Evolutionary conservation across 73 alveolate species (phyloP).

Genomic region (Tetrahymena borealis): DNA sequence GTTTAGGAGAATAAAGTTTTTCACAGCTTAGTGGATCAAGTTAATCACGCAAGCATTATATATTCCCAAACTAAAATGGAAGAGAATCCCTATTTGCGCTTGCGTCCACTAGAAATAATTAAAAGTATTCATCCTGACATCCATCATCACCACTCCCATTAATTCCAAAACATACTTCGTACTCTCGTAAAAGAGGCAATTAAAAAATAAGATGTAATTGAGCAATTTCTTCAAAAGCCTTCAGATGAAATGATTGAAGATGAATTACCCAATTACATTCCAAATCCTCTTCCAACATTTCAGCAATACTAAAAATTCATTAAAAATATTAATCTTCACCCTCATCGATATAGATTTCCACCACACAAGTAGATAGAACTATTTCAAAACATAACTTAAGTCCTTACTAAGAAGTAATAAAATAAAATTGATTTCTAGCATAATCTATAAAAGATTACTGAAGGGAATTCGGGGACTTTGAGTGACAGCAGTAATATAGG

Average conservation of each 20-base stretch:
- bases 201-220: neutral
- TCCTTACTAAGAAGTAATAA: neutral
- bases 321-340: neutral
- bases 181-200: neutral
- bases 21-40: neutral
- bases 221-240: neutral
- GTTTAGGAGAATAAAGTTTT: neutral
- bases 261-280: neutral
- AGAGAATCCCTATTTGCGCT: neutral
- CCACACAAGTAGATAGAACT: neutral
- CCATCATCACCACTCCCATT: neutral
- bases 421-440: neutral
- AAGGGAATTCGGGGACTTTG: neutral
- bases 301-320: neutral
- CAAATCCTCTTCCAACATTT: neutral
- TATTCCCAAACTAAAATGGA: neutral
- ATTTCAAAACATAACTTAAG: neutral
- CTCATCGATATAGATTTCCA: neutral
- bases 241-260: neutral
- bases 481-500: too few relatives aligned
- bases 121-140: neutral
- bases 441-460: neutral
- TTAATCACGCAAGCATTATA: neutral
- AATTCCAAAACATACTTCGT: neutral
- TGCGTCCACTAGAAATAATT: neutral